Percentiles rank a stretch among this genome's conserved stretches.
These are phyloP conservation scores for Gossypium turneri DNA, from an alignment of 345 rosid genomes.

Conservation along the genomic window DNA sequence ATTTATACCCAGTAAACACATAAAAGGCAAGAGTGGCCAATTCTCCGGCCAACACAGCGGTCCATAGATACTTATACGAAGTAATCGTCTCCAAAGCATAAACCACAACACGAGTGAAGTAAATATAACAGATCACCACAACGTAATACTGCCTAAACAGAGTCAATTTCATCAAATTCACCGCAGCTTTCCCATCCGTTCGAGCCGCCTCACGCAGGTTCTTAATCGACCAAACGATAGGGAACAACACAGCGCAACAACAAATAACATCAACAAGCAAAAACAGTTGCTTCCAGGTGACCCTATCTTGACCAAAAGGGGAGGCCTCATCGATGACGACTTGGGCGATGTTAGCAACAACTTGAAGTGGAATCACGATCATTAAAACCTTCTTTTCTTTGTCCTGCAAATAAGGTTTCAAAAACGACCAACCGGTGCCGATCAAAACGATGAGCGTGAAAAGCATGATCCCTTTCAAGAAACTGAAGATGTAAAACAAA, in stretches of 20 bases:
- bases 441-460: constrained; percentile 90
- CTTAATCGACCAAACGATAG: constrained; percentile 96
- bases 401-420: constrained; percentile 93
- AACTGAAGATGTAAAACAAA: constrained; percentile 82
- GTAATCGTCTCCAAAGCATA: constrained; percentile 88
- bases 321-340: constrained; percentile 88
- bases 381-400: constrained; percentile 95
- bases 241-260: constrained; percentile 89
- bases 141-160: constrained; percentile 91
- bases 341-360: constrained; percentile 88
- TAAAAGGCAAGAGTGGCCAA: constrained; percentile 85
- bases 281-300: constrained; percentile 83
- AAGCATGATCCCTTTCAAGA: constrained; percentile 79
- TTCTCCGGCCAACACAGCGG: constrained; percentile 82
- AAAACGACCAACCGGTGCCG: constrained; percentile 94
- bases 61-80: constrained; percentile 84
- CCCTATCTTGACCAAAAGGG: constrained; percentile 73
- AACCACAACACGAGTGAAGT: constrained; percentile 86
- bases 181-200: constrained; percentile 92
- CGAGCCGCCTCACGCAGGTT: constrained; percentile 89
- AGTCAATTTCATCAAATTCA: constrained; percentile 84
- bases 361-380: constrained; percentile 93
- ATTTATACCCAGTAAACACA: constrained; percentile 79
- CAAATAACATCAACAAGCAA: constrained; percentile 88
- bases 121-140: constrained; percentile 90